phyloP scores from a whole-genome alignment of 192 early-diverging fungal genomes.

The Umbelopsis ramanniana region DNA sequence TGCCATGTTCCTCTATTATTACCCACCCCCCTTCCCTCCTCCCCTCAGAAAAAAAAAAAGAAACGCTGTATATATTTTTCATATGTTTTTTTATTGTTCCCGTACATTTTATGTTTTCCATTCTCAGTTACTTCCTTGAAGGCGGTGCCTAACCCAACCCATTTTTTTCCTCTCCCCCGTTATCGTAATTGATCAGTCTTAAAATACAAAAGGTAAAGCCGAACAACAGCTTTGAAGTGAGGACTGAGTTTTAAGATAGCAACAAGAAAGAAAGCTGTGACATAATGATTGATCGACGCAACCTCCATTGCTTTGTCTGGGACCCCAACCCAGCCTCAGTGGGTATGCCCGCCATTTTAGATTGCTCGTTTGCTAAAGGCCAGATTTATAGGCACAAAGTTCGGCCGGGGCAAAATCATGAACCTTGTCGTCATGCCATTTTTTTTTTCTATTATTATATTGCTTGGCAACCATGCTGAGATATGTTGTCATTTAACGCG shows the following conservation, averaged over 20 bases:
- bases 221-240: background rate
- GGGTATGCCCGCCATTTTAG: no score
- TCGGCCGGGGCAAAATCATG: no score
- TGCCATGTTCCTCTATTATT: background rate
- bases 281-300: background rate
- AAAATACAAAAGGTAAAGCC: background rate
- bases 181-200: background rate
- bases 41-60: background rate
- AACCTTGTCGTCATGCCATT: no score
- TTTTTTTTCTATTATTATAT: no score
- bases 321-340: no score
- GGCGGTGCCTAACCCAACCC: background rate
- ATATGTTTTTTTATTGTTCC: background rate
- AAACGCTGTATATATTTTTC: constrained; percentile 10
- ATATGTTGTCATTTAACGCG: no score
- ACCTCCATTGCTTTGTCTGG: no score
- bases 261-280: background rate
- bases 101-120: background rate
- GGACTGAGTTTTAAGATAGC: no score
- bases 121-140: background rate
- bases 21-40: no score
- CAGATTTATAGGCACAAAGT: no score
- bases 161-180: background rate
- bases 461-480: no score
- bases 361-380: no score